A percentile compares a stretch with the other conserved stretches of the same genome.
Conservation (phyloP, 2,329 filamentous ascomycete genomes). For the Mycosphaerella arachidis region DNA sequence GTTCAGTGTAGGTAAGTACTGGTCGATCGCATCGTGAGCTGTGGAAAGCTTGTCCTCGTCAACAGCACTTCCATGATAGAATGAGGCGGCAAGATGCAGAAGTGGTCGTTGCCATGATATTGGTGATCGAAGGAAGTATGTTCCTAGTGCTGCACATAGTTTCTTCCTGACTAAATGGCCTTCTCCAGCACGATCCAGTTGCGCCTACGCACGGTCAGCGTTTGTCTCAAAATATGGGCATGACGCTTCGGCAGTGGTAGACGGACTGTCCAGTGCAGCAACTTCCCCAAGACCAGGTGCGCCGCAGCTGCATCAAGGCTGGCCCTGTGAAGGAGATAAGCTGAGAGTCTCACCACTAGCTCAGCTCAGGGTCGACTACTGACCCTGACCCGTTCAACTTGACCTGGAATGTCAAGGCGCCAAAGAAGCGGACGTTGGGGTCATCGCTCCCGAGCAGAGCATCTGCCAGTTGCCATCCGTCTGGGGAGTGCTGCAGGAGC, state of each 20-base stretch:
- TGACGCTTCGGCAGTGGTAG: not conserved
- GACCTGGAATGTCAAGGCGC: constrained; percentile 84
- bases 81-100: constrained; percentile 25
- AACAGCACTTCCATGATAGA: constrained; percentile 24
- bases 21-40: constrained; percentile 40
- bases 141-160: constrained; percentile 70
- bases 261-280: constrained; percentile 59
- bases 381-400: constrained; percentile 66
- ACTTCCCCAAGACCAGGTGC: constrained; percentile 54
- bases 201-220: constrained; percentile 13
- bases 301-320: constrained; percentile 55
- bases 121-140: constrained; percentile 69
- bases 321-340: constrained; percentile 26
- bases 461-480: constrained; percentile 83
- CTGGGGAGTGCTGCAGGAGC: constrained; percentile 68
- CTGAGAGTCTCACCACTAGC: constrained; percentile 23
- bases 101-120: constrained; percentile 63
- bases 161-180: constrained; percentile 65
- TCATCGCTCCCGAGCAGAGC: constrained; percentile 64
- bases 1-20: constrained; percentile 46
- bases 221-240: not conserved
- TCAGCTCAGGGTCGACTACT: constrained; percentile 32
- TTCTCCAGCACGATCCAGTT: constrained; percentile 48
- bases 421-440: constrained; percentile 82
- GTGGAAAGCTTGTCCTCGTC: constrained; percentile 34